Evolutionary conservation across 192 early-diverging fungal genomes (phyloP).

Genomic region (Entomortierella chlamydospora): DNA sequence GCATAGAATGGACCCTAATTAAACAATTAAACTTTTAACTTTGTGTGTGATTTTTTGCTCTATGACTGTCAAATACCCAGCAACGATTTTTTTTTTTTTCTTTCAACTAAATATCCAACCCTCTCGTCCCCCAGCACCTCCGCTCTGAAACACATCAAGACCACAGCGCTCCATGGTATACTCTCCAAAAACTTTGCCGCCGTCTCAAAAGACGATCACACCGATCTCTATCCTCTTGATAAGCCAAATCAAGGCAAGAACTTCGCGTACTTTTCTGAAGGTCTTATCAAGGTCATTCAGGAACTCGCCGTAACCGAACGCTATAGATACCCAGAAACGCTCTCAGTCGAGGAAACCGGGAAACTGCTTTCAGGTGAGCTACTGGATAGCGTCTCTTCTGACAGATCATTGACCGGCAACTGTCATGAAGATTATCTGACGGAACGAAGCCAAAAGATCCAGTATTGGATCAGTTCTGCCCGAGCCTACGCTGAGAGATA

Average conservation of each 20-base stretch:
- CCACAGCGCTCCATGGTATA: background rate
- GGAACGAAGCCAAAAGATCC: slow-evolving; percentile 3
- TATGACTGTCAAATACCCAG: no score
- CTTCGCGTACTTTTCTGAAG: background rate
- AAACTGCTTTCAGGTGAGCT: background rate
- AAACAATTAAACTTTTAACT: no score
- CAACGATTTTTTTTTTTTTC: no score
- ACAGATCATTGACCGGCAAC: background rate
- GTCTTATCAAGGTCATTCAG: background rate
- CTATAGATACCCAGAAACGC: background rate
- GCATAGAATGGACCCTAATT: slow-evolving; percentile 13
- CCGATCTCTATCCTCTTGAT: background rate
- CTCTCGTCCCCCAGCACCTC: no score
- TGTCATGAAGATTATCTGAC: background rate
- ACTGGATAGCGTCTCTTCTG: background rate
- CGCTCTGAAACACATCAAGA: background rate
- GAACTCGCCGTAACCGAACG: background rate
- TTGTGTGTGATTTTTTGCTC: no score
- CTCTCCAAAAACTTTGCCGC: background rate
- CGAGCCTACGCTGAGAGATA: background rate
- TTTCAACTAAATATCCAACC: no score
- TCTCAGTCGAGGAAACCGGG: background rate
- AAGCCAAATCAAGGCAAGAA: background rate
- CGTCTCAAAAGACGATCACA: background rate
- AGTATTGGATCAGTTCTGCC: slow-evolving; percentile 8